phyloP scores from a whole-genome alignment of 345 rosid species.

The Reutealis trisperma region DNA sequence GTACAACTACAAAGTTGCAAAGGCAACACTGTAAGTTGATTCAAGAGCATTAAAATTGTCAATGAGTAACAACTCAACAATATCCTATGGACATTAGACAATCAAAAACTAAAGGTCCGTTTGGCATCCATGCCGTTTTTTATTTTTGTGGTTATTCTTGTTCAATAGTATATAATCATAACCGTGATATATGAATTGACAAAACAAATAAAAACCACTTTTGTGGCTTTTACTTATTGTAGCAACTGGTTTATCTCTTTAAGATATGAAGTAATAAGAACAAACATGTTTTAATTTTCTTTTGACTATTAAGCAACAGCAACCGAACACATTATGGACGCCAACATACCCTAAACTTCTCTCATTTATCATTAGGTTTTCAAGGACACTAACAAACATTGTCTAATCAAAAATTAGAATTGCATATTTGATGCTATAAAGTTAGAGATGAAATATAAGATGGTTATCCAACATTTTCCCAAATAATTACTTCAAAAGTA shows the following conservation, averaged over 20 bases:
- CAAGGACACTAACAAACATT: not conserved
- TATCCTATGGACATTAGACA: not conserved
- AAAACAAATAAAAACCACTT: too few relatives aligned
- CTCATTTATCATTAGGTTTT: not conserved
- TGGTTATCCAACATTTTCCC: not conserved
- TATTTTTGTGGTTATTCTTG: too few relatives aligned
- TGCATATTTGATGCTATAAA: not conserved
- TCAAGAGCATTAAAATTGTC: not conserved
- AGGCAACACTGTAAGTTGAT: not conserved
- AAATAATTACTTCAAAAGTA: not conserved
- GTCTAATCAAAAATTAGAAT: not conserved
- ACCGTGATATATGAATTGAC: too few relatives aligned
- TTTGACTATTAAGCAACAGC: too few relatives aligned
- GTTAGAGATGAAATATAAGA: not conserved
- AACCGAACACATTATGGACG: too few relatives aligned
- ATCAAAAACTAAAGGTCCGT: not conserved
- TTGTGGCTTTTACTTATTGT: too few relatives aligned
- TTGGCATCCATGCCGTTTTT: too few relatives aligned
- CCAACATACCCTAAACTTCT: not conserved
- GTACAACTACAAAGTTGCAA: not conserved
- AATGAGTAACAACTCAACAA: not conserved
- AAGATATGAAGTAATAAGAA: too few relatives aligned
- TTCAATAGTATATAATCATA: too few relatives aligned
- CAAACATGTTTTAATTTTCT: too few relatives aligned
- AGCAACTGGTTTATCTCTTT: too few relatives aligned